These are phyloP conservation scores for Marvania coccoides DNA, from an alignment of 139 green algal genomes.

Conservation along the genomic window DNA sequence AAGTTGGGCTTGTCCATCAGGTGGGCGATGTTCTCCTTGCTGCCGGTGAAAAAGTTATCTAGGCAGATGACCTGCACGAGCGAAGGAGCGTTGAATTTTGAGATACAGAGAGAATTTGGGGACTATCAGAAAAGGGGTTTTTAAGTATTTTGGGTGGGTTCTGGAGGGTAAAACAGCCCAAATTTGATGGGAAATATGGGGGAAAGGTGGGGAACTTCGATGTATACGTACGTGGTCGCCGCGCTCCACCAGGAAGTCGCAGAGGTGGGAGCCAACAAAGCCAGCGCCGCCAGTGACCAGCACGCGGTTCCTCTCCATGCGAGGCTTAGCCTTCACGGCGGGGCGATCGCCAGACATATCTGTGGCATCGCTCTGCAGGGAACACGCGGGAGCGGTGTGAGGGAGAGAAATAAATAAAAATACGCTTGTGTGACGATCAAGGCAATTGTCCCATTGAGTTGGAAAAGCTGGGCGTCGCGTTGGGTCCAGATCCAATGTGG, in stretches of 20 bases:
- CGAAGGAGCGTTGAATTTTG: too few relatives aligned
- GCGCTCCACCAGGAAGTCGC: conserved; percentile 78
- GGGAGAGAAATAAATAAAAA: too few relatives aligned
- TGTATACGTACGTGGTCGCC: conserved; percentile 84
- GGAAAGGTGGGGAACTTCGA: too few relatives aligned
- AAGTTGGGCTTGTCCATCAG: conserved; percentile 88
- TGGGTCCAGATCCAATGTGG: too few relatives aligned
- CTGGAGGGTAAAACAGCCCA: not conserved
- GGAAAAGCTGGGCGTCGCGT: too few relatives aligned
- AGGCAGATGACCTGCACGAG: conserved; percentile 86
- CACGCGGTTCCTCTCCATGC: conserved; percentile 70
- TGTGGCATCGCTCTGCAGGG: not conserved
- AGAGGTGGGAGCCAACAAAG: conserved; percentile 95
- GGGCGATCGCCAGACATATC: conserved; percentile 11
- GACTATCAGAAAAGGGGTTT: not conserved
- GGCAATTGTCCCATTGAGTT: too few relatives aligned
- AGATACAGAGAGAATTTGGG: too few relatives aligned
- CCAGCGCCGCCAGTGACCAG: conserved; percentile 93
- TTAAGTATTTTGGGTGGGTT: not conserved
- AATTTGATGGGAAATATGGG: too few relatives aligned
- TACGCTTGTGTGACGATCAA: too few relatives aligned
- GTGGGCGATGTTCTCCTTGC: conserved; percentile 91
- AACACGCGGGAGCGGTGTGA: too few relatives aligned
- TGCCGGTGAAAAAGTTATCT: conserved; percentile 99
- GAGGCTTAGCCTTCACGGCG: conserved; percentile 78